A percentile compares a stretch with the other conserved stretches of the same genome.
These are phyloP conservation scores for Boletus huronensis DNA, from an alignment of 768 basidiomycete genomes.

Conservation along the genomic window DNA sequence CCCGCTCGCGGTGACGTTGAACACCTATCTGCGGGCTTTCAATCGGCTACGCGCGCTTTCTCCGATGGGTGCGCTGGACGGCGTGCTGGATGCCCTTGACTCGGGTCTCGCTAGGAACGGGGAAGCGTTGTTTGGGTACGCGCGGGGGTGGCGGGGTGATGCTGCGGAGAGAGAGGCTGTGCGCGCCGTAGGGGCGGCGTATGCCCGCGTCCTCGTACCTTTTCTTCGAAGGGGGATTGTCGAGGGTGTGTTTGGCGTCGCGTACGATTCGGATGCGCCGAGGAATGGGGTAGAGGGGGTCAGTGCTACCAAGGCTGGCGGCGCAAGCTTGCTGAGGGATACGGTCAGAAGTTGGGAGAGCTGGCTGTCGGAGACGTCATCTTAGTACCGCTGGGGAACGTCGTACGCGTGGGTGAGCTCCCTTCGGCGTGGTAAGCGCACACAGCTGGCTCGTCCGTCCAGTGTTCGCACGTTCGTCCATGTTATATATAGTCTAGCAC, in stretches of 20 bases:
- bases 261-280: conserved; percentile 15
- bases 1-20: conserved; percentile 69
- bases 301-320: neutral
- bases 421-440: neutral
- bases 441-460: neutral
- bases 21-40: conserved; percentile 66
- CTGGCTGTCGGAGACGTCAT: conserved; percentile 24
- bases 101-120: conserved; percentile 46
- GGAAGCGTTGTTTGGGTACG: conserved; percentile 45
- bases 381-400: neutral
- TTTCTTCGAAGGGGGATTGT: conserved; percentile 67
- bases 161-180: conserved; percentile 35
- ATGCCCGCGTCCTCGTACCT: conserved; percentile 60
- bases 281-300: neutral
- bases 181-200: conserved; percentile 53
- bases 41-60: conserved; percentile 82
- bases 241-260: conserved; percentile 67
- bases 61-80: conserved; percentile 53
- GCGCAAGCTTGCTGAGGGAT: conserved; percentile 3
- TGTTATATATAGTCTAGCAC: neutral
- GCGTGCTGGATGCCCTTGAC: conserved; percentile 52
- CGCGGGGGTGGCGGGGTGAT: conserved; percentile 36
- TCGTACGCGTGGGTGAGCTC: neutral
- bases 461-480: neutral
- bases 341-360: conserved; percentile 26